Percentiles rank a stretch among this genome's conserved stretches.
Evolutionary conservation across 1,139 yeast species (phyloP).

Genomic region (Sugiyamaella japonica): DNA sequence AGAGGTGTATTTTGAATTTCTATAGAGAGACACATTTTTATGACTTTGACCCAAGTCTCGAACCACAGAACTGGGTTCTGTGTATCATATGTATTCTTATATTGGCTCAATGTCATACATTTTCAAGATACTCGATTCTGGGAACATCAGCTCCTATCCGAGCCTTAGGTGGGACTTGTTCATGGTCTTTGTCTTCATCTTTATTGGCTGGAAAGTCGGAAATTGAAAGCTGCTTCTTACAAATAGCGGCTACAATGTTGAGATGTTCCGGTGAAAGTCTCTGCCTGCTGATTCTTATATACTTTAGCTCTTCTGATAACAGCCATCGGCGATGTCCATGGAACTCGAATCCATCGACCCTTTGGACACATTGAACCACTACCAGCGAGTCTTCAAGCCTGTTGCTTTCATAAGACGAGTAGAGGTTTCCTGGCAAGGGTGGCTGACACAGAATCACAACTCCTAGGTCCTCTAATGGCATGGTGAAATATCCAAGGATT

Average conservation of each 20-base stretch:
- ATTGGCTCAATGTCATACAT: not conserved
- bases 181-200: not conserved
- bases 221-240: conserved; percentile 9
- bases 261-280: not conserved
- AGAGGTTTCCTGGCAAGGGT: not conserved
- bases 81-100: not conserved
- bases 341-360: conserved; percentile 9
- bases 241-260: conserved; percentile 9
- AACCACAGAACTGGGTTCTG: too few relatives aligned
- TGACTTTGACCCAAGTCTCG: not conserved
- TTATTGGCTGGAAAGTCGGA: not conserved
- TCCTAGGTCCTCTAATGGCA: conserved; percentile 6
- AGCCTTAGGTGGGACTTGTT: not conserved
- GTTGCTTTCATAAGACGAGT: not conserved
- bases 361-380: conserved; percentile 12
- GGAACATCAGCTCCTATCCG: not conserved
- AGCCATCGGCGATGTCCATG: conserved; percentile 9
- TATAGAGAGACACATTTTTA: conserved; percentile 13
- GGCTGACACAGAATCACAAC: not conserved
- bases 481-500: conserved; percentile 8
- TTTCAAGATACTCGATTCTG: not conserved
- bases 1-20: conserved; percentile 5
- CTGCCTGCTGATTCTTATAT: conserved; percentile 12
- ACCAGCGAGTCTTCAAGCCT: conserved; percentile 7
- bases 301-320: conserved; percentile 13